These are phyloP conservation scores for Alternaria dauci DNA, from an alignment of 2,329 filamentous ascomycete species.

Conservation along the genomic window DNA sequence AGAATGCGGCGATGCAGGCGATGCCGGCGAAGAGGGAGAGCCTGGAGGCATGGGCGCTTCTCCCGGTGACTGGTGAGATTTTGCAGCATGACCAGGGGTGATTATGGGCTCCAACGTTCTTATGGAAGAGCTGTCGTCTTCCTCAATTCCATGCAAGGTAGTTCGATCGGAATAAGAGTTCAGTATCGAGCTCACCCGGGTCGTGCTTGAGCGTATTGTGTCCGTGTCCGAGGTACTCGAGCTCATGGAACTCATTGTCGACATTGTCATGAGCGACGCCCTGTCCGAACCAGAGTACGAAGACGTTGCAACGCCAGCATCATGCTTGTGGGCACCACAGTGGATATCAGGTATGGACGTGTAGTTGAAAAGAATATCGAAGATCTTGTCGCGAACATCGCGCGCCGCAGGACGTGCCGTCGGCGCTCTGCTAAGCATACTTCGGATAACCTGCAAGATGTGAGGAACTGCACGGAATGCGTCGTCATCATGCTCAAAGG, in stretches of 20 bases:
- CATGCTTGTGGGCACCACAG: constrained; percentile 46
- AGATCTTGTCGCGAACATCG: constrained; percentile 52
- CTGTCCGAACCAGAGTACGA: constrained; percentile 39
- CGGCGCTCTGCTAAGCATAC: constrained; percentile 55
- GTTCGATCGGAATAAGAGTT: constrained; percentile 44
- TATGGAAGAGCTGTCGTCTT: constrained; percentile 42
- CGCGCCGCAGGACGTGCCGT: constrained; percentile 52
- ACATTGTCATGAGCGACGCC: constrained; percentile 40
- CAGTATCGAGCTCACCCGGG: constrained; percentile 41
- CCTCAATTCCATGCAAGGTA: constrained; percentile 41
- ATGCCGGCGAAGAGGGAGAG: constrained; percentile 22
- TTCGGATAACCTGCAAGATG: constrained; percentile 52
- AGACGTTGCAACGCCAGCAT: constrained; percentile 35
- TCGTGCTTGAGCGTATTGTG: constrained; percentile 39
- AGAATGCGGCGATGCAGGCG: constrained; percentile 16
- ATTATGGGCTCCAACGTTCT: constrained; percentile 31
- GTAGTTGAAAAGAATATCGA: constrained; percentile 42
- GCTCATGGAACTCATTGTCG: constrained; percentile 40
- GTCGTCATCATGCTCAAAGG: constrained; percentile 50
- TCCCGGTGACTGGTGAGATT: constrained; percentile 26
- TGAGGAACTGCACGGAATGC: constrained; percentile 53
- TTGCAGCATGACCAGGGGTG: constrained; percentile 19
- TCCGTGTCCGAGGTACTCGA: constrained; percentile 38
- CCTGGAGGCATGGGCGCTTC: constrained; percentile 30
- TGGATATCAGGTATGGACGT: constrained; percentile 47